A percentile compares a stretch with the other conserved stretches of the same genome.
phyloP scores from a whole-genome alignment of 208 protist genomes.

The Leishmania braziliensis region DNA sequence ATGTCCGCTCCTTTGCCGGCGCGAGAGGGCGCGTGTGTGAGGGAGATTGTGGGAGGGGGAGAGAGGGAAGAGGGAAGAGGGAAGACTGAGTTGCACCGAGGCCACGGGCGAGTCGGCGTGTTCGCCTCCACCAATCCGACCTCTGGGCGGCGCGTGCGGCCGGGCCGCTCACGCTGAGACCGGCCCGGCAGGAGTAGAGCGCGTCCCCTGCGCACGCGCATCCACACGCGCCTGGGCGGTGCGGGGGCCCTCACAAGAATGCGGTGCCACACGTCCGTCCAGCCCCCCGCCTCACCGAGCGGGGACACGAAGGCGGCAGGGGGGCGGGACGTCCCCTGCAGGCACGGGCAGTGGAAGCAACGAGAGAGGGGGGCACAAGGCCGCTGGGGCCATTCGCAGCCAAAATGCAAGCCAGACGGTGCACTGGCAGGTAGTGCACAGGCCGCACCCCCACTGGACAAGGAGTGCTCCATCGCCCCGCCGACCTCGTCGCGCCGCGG shows the following conservation, averaged over 20 bases:
- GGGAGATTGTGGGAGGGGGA: neutral
- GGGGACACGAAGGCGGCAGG: neutral
- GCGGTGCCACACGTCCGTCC: neutral
- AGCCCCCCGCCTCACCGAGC: neutral
- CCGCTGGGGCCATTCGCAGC: neutral
- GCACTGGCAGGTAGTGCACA: neutral
- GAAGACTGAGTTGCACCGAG: neutral
- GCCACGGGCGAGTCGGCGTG: no score
- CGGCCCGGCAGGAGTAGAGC: no score
- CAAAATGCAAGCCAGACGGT: neutral
- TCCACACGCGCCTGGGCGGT: neutral
- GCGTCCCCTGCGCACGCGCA: no score
- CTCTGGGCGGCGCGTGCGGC: no score
- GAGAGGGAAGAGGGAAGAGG: neutral
- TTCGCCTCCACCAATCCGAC: no score
- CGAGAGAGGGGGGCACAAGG: neutral
- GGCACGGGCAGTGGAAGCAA: neutral
- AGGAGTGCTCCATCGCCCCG: neutral
- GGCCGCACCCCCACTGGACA: neutral
- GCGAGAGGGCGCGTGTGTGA: neutral
- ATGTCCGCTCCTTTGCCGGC: neutral
- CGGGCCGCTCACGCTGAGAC: no score
- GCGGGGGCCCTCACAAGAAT: no score
- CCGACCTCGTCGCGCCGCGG: neutral
- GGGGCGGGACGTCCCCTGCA: neutral